phyloP scores from a whole-genome alignment of 495 filamentous ascomycete species.

The Corynascus novoguineensis region DNA sequence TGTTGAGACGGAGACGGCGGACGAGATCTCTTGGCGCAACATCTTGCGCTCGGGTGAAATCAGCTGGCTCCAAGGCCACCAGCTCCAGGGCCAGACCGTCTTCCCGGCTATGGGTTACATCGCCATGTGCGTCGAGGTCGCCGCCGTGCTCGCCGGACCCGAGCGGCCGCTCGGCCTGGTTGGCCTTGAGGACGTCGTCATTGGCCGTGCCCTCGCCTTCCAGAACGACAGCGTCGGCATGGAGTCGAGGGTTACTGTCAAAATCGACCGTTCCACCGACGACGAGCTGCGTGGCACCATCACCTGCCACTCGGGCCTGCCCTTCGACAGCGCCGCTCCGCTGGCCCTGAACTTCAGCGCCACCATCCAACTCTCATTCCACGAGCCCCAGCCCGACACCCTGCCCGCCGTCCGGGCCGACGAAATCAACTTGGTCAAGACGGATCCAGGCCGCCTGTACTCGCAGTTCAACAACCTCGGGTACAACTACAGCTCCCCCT shows the following conservation, averaged over 20 bases:
- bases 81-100: slow-evolving; percentile 35
- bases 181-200: not conserved
- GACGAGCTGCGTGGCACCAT: not conserved
- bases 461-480: not conserved
- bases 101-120: slow-evolving; percentile 53
- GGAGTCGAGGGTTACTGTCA: not conserved
- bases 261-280: not conserved
- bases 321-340: not conserved
- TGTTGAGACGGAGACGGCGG: slow-evolving; percentile 25
- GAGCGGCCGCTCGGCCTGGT: not conserved
- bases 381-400: not conserved
- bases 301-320: not conserved
- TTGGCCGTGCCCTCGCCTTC: not conserved
- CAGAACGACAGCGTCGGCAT: not conserved
- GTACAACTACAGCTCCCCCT: not conserved
- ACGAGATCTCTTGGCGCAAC: slow-evolving; percentile 38
- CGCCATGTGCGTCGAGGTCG: slow-evolving; percentile 43
- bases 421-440: not conserved
- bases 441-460: not conserved
- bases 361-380: not conserved
- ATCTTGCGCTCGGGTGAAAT: slow-evolving; percentile 35
- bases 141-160: not conserved
- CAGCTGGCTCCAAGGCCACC: slow-evolving; percentile 44
- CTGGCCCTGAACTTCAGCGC: not conserved
- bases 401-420: not conserved